Percentiles rank a stretch among this genome's conserved stretches.
These are phyloP conservation scores for Metrosideros polymorpha DNA, from an alignment of 441 rosid genomes.

Conservation along the genomic window DNA sequence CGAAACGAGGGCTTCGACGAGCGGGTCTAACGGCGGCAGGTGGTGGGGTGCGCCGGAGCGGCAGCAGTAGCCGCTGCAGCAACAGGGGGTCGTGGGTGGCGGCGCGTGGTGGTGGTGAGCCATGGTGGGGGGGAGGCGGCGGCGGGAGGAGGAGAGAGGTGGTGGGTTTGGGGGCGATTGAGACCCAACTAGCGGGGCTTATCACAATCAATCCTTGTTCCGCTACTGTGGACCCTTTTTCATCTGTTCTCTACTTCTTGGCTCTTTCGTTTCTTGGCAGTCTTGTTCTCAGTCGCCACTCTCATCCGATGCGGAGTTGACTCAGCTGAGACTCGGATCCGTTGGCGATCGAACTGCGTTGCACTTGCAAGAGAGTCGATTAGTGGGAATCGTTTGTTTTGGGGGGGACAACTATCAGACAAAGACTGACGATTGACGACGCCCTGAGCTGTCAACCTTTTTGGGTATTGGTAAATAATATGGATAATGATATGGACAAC, in stretches of 20 bases:
- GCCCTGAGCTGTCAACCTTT: neutral
- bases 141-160: constrained; percentile 22
- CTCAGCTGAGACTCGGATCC: neutral
- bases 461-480: neutral
- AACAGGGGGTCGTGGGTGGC: constrained; percentile 11
- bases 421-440: neutral
- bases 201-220: neutral
- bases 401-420: neutral
- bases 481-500: too few relatives aligned
- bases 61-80: constrained; percentile 5
- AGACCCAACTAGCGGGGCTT: neutral
- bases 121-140: constrained; percentile 3
- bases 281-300: neutral
- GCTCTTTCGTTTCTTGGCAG: neutral
- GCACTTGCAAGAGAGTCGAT: too few relatives aligned
- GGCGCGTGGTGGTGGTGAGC: neutral
- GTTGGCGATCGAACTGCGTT: neutral
- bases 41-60: constrained; percentile 8
- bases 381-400: neutral
- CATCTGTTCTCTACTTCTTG: neutral
- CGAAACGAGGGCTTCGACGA: constrained; percentile 38
- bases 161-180: neutral
- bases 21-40: constrained; percentile 23
- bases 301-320: neutral
- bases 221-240: neutral